Evolutionary conservation across 2,329 filamentous ascomycete species (phyloP), one percentile per base, ranked within the genome.

Genomic region (Ustulina deusta): DNA sequence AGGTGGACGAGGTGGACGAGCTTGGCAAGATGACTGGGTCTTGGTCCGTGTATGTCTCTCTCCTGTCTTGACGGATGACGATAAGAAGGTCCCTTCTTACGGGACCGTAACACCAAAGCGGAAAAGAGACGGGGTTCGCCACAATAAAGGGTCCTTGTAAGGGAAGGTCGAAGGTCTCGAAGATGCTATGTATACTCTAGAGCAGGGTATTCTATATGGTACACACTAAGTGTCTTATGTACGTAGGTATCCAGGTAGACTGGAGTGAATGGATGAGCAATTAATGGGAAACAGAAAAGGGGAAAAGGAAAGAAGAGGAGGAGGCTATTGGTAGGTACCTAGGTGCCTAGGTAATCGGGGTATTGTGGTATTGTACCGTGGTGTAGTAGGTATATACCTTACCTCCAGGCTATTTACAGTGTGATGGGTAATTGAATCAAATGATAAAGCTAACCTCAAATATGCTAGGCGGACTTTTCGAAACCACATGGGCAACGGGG

Each of bases 61-160:
- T 34, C 27, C 9, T 52, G 25, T 32, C 22, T 29, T 42, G 22
- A 22, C 20, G 34, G 17, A 36, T n/a, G n/a, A n/a, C n/a, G 38
- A 56, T 55, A 15, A 49, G 38, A 48, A 15, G 25, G 36, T 17
- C 13, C n/a, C n/a, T n/a, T n/a, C n/a, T n/a, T n/a, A n/a, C n/a
- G n/a, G n/a, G n/a, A 54, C 59, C 36, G 59, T 61, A 44, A 61
- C 46, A 61, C 59, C 29, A 36, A 62, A 62, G 2, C 20, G 51
- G 60, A 10, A 56, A 48, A 49, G 61, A 51, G 22, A 17, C 42
- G 40, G 52, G 15, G 7, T 42, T 29, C 54, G 36, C 54, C 36
- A 56, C 54, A 29, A 42, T 17, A 40, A n/a, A 25, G n/a, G n/a
- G n/a, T n/a, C n/a, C n/a, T n/a, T n/a, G n/a, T n/a, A n/a, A 20